Conservation (phyloP, 306 rosid genomes). For the Biancaea sappan region DNA sequence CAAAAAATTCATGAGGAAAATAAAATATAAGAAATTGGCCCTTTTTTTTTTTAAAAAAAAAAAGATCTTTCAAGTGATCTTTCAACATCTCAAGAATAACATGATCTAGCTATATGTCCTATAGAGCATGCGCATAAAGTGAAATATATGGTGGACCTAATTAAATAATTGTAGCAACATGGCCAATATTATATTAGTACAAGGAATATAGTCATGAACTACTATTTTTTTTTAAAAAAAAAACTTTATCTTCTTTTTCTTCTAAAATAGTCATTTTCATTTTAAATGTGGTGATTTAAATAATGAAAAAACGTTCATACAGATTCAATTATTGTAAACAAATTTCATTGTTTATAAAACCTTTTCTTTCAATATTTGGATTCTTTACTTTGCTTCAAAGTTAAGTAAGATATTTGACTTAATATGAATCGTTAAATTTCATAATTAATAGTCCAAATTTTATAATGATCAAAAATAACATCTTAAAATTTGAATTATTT, state of each 20-base stretch:
- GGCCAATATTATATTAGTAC: constrained; percentile 16
- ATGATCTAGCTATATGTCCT: constrained; percentile 33
- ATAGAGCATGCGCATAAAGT: constrained; percentile 75
- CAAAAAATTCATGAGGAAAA: no score
- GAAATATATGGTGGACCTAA: constrained; percentile 46
- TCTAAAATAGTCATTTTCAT: constrained; percentile 12
- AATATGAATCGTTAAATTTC: no score
- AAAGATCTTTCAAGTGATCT: constrained; percentile 24
- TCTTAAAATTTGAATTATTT: no score
- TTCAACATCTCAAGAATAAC: constrained; percentile 32
- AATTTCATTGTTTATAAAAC: constrained; percentile 29
- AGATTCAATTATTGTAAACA: constrained; percentile 27
- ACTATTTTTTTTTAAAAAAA: constrained; percentile 32
- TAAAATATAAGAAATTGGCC: constrained; percentile 25
- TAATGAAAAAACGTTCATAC: constrained; percentile 29
- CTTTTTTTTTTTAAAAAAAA: no score
- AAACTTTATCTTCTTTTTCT: constrained; percentile 10
- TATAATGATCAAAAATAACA: no score
- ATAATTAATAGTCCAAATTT: no score
- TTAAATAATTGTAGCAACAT: constrained; percentile 23
- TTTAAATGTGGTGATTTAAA: constrained; percentile 21
- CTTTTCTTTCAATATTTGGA: constrained; percentile 3
- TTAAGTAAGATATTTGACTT: no score
- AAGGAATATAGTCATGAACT: constrained; percentile 16
- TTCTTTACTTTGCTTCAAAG: no score